Conservation (phyloP, 768 basidiomycete genomes). For the Pisolithus albus region DNA sequence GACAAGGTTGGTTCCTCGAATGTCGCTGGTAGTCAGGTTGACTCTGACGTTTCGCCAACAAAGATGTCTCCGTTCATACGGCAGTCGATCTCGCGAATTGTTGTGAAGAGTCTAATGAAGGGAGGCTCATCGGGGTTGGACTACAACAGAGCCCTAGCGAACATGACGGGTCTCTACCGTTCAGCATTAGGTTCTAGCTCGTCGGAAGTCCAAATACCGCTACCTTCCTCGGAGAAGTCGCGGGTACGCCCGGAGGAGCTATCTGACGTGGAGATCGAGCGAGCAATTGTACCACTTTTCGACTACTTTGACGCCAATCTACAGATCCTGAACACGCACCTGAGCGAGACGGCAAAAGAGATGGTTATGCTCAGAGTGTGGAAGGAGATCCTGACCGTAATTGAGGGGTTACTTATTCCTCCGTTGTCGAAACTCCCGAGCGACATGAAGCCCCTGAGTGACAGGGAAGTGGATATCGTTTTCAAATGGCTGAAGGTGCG, state of each 20-base stretch:
- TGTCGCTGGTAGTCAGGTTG: background rate
- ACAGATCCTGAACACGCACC: constrained; percentile 81
- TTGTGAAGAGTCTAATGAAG: constrained; percentile 77
- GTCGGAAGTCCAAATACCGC: constrained; percentile 70
- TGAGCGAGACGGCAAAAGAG: constrained; percentile 79
- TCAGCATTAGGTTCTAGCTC: constrained; percentile 63
- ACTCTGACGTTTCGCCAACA: background rate
- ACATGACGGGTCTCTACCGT: constrained; percentile 74
- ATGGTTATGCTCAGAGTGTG: constrained; percentile 90
- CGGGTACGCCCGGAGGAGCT: constrained; percentile 74
- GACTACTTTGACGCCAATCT: constrained; percentile 96
- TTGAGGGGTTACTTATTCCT: constrained; percentile 87
- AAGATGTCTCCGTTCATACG: constrained; percentile 94
- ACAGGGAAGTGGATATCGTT: constrained; percentile 98
- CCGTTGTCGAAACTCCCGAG: constrained; percentile 80
- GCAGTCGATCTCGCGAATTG: constrained; percentile 70
- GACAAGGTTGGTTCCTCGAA: constrained; percentile 65
- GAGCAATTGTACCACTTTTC: constrained; percentile 84
- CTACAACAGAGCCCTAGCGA: constrained; percentile 86
- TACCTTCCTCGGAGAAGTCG: constrained; percentile 68
- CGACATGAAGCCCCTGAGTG: constrained; percentile 86
- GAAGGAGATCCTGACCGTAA: constrained; percentile 87
- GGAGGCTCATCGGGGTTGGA: constrained; percentile 48
- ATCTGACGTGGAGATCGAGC: constrained; percentile 90
- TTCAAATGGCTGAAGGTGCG: constrained; percentile 94